Conservation (phyloP, 225 moss, liverwort and hornwort species). For the Takakia lepidozioides region DNA sequence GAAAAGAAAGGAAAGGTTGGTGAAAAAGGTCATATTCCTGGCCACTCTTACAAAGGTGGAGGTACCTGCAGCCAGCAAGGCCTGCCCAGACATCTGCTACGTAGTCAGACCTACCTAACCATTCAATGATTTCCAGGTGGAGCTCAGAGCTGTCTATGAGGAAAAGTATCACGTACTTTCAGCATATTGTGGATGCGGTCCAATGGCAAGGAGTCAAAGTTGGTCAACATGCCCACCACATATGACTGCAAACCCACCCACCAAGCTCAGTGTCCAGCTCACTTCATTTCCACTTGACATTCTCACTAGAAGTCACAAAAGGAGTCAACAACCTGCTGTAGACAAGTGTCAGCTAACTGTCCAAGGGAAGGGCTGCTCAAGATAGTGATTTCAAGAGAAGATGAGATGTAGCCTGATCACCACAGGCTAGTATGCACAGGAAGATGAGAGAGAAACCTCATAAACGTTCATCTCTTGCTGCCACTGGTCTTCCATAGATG, state of each 20-base stretch:
- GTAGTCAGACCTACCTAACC: no score
- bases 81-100: no score
- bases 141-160: not conserved
- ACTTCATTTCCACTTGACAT: no score
- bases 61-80: no score
- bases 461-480: slow-evolving; percentile 99
- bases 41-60: no score
- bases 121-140: not conserved
- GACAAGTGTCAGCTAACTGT: not conserved
- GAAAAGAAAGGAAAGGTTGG: not conserved
- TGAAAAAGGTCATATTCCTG: no score
- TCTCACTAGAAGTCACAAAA: slow-evolving; percentile 1
- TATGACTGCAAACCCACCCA: slow-evolving; percentile 68
- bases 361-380: not conserved
- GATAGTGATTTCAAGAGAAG: not conserved
- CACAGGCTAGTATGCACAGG: no score
- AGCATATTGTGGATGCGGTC: slow-evolving; percentile 99
- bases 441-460: slow-evolving; percentile 61
- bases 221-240: slow-evolving; percentile 92
- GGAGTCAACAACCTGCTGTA: not conserved
- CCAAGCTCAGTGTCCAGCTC: no score
- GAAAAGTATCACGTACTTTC: slow-evolving; percentile 47
- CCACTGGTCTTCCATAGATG: slow-evolving; percentile 99
- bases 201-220: slow-evolving; percentile 93
- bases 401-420: no score